These are phyloP conservation scores for Dactylellina cionopaga DNA, from an alignment of 2,329 filamentous ascomycete genomes.

Conservation along the genomic window DNA sequence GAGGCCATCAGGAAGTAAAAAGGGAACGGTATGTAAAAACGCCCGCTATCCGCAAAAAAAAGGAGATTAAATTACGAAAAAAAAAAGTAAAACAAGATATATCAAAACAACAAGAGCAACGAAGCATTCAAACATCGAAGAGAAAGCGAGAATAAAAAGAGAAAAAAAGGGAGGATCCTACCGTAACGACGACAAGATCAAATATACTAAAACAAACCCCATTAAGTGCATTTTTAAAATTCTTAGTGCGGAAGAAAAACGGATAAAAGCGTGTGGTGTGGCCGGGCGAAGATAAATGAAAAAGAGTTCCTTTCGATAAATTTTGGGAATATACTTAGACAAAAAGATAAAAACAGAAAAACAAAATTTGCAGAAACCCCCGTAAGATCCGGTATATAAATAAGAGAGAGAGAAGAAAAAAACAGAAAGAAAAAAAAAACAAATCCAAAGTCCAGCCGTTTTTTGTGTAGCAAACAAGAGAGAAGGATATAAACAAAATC, in stretches of 20 bases:
- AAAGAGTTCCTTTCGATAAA: constrained; percentile 58
- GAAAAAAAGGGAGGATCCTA: not conserved
- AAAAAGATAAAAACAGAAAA: constrained; percentile 54
- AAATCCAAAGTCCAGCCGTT: constrained; percentile 46
- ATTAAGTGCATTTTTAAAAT: constrained; percentile 34
- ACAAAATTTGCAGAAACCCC: constrained; percentile 30
- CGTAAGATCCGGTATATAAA: constrained; percentile 40
- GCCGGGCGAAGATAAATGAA: constrained; percentile 42
- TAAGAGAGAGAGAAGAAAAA: constrained; percentile 55
- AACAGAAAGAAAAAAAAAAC: constrained; percentile 50
- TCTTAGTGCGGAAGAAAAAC: constrained; percentile 43
- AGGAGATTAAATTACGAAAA: not conserved
- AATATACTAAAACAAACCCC: constrained; percentile 6
- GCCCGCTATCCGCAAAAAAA: constrained; percentile 45
- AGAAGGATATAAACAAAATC: constrained; percentile 25
- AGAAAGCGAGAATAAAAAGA: not conserved
- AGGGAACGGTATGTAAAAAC: constrained; percentile 39
- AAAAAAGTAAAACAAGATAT: not conserved
- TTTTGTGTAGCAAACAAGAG: constrained; percentile 22
- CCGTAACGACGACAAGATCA: not conserved
- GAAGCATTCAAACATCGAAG: not conserved
- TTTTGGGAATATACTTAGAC: constrained; percentile 54
- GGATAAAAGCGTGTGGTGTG: too few relatives aligned
- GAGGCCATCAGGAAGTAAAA: too few relatives aligned
- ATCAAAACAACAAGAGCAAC: not conserved